Base-by-base conservation (phyloP, 2,329 filamentous ascomycete species). In the Fusarium chlamydosporum region DNA sequence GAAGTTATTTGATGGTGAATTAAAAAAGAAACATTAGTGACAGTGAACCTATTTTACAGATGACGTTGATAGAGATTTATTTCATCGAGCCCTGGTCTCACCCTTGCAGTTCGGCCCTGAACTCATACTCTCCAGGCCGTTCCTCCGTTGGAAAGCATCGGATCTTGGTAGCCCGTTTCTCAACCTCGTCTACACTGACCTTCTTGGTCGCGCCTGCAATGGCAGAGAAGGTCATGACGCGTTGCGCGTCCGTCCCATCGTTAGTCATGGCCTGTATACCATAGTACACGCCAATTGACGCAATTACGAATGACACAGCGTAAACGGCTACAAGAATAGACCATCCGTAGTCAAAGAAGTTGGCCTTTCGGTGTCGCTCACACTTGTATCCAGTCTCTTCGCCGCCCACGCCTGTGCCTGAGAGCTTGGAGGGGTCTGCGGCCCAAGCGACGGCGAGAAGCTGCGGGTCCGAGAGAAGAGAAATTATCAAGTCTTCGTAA, bases 401-500 rank as follows among this genome's bases (percentile, higher is more conserved):
- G 0, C 55, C 50, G 1, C 60, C 63, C 0, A 50, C 27, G 0
- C 42, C 54, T 1, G 63, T 56, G 4, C 63, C 65, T 1, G 70
- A 67, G 7, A 60, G 18, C 31, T 59, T 60, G 3, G 65, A 61
- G 0, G 70, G 42, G 7, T 73, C 41, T 2, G 47, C 42, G 23
- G 71, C 71, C 70, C 70, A 73, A 3, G 71, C 67, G 1, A 73
- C 71, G 2, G 46, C 68, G 2, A 73, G 53, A 1, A 73, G 56
- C n/a, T 73, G 70, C 0, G 53, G 59, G 4, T 73, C 67, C 1
- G 68, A 72, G 1, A 73, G 51, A 1, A 73, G 33, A 3, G 71
- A 73, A 9, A 73, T 50, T 1, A 73, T 58, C 0, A 72, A 27
- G 0, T 73, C 63, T 15, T 73, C 71, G 6, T 73, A 73, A 0